These are phyloP conservation scores for Pseudopyricularia javanii DNA, from an alignment of 2,329 filamentous ascomycete genomes.

Conservation along the genomic window DNA sequence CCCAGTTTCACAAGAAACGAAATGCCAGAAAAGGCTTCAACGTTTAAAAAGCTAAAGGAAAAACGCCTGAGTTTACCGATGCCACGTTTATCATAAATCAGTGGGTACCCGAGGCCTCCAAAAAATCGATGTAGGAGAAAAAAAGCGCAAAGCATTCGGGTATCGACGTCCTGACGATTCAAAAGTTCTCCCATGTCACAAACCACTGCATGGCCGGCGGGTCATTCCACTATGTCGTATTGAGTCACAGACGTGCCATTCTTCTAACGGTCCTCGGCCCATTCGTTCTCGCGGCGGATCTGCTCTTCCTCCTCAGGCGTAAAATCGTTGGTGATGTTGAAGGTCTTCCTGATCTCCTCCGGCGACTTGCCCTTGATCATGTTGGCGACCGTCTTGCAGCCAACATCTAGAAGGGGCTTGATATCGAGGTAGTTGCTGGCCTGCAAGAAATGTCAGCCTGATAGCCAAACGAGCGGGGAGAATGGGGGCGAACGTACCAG, in stretches of 20 bases:
- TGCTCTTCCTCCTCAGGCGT: slow-evolving; percentile 98
- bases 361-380: slow-evolving; percentile 99
- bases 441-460: slow-evolving; percentile 28
- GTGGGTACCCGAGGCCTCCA: not conserved
- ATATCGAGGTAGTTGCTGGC: slow-evolving; percentile 98
- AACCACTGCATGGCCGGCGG: not conserved
- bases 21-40: not conserved
- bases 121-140: not conserved
- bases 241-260: not conserved
- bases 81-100: not conserved
- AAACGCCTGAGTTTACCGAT: not conserved
- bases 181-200: not conserved
- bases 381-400: slow-evolving; percentile 98
- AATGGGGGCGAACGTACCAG: slow-evolving; percentile 47
- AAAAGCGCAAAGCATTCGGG: not conserved
- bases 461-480: not conserved
- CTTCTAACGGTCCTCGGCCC: slow-evolving; percentile 68
- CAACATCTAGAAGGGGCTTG: slow-evolving; percentile 93
- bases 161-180: not conserved
- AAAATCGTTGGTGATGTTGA: slow-evolving; percentile 99
- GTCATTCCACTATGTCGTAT: not conserved
- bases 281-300: slow-evolving; percentile 84
- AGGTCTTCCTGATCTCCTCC: slow-evolving; percentile 98
- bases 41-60: not conserved
- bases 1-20: not conserved